A percentile compares a stretch with the other conserved stretches of the same genome.
Conservation (phyloP, 306 rosid species). For the Crotalaria pallida region DNA sequence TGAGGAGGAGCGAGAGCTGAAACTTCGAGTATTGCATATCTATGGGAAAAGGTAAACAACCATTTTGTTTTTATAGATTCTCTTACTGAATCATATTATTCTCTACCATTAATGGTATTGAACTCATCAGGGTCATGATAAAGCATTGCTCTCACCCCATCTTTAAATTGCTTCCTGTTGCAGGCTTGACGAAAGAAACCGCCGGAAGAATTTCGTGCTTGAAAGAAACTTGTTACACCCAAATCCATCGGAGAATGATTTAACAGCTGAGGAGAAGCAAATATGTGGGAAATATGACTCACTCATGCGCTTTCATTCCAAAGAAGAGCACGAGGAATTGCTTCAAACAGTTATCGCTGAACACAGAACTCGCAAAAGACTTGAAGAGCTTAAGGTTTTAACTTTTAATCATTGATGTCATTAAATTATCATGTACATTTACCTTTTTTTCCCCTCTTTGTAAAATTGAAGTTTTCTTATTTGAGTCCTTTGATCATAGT, state of each 20-base stretch:
- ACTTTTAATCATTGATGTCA: conserved; percentile 30
- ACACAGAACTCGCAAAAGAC: conserved; percentile 57
- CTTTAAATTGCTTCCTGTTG: conserved; percentile 19
- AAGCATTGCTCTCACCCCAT: neutral
- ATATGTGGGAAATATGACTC: conserved; percentile 66
- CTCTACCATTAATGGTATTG: neutral
- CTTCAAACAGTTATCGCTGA: conserved; percentile 52
- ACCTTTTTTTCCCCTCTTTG: neutral
- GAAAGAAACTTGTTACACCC: conserved; percentile 75
- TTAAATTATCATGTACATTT: neutral
- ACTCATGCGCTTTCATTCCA: conserved; percentile 85
- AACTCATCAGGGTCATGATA: neutral
- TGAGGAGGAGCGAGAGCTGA: conserved; percentile 84
- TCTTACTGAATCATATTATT: neutral
- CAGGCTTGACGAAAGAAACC: conserved; percentile 97
- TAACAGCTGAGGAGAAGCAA: conserved; percentile 65
- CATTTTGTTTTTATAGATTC: conserved; percentile 4
- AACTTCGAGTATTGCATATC: conserved; percentile 67
- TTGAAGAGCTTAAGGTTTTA: conserved; percentile 85
- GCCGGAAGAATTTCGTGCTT: conserved; percentile 78
- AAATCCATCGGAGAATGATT: conserved; percentile 70
- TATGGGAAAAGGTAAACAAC: conserved; percentile 66
- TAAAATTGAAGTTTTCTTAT: neutral
- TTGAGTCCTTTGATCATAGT: too few species aligned
- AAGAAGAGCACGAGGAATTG: conserved; percentile 84